Base-by-base conservation (phyloP, 2,329 filamentous ascomycete genomes). In the Colletotrichum costaricense region DNA sequence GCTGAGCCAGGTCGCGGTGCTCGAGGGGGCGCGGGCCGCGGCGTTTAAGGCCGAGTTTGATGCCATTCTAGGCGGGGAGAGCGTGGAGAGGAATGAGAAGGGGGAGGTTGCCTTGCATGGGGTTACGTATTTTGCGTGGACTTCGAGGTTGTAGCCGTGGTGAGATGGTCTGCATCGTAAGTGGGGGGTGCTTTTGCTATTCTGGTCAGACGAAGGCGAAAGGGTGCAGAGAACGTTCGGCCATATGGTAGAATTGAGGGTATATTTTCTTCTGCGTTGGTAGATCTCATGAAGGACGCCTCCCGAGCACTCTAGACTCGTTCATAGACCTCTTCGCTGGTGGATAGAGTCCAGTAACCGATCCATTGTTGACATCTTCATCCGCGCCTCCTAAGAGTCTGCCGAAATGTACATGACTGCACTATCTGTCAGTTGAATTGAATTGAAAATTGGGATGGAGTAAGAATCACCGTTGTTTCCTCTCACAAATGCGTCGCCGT, bases 401-500 rank as follows among this genome's bases (percentile, higher is more conserved):
- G 91, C 91, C 30, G 91, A 92, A 76, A 93, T 93, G 78, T 93
- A 93, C 91, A 93, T 93, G 72, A 93, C 91, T 93, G 69, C 33
- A 22, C 16, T 12, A 3, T 35, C 9, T 19, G 75, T 81, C 62
- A 81, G 77, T 57, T 9, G 8, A 0, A 30, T 7, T 19, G 49
- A 12, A 33, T 58, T 28, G 22, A 5, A 1, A 19, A 4, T n/a
- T n/a, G 8, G 19, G 9, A 59, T 4, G 19, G n/a, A 11, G n/a
- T 16, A 11, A 9, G 42, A 78, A 85, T 80, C 78, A 97, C 96
- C 96, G 80, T 98, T 98, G 85, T 98, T 98, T 78, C 96, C 96
- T 82, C 96, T 90, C 71, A 98, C 94, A 82, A 98, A 98, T 5
- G 96, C 95, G 87, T 98, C 96, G 8, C 96, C 96, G 81, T 98